A percentile compares a stretch with the other conserved stretches of the same genome.
These are phyloP conservation scores for Epichloe glyceriae DNA, from an alignment of 2,329 filamentous ascomycete genomes.

Conservation along the genomic window DNA sequence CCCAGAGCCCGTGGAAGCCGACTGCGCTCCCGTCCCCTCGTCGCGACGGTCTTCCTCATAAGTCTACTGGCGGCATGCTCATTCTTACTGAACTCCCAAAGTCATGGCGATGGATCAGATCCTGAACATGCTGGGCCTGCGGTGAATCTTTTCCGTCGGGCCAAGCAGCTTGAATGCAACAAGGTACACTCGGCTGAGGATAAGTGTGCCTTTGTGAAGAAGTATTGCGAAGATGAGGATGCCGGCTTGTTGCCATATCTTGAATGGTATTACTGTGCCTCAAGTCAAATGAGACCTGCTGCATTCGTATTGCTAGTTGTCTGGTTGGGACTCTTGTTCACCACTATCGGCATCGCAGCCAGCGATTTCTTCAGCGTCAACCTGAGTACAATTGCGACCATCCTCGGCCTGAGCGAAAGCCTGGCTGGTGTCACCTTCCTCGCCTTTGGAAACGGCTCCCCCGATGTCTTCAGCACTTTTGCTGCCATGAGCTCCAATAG, in stretches of 20 bases:
- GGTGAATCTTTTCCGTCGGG: constrained; percentile 13
- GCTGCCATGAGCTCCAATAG: constrained; percentile 95
- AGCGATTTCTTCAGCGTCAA: constrained; percentile 99
- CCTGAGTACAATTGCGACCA: constrained; percentile 77
- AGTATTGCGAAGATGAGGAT: constrained; percentile 78
- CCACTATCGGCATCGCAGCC: constrained; percentile 92
- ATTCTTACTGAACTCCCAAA: constrained; percentile 18
- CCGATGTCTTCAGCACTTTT: constrained; percentile 97
- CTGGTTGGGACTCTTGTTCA: constrained; percentile 86
- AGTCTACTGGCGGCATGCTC: constrained; percentile 32
- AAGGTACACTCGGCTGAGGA: constrained; percentile 65
- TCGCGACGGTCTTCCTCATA: constrained; percentile 32
- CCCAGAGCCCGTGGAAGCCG: constrained; percentile 19
- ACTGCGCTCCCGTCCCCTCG: constrained; percentile 35
- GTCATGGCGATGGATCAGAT: constrained; percentile 2
- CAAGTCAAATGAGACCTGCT: constrained; percentile 54
- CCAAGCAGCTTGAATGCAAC: constrained; percentile 48
- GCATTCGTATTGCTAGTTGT: constrained; percentile 67
- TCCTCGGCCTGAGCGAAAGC: constrained; percentile 89
- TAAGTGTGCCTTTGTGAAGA: constrained; percentile 74
- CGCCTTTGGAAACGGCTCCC: constrained; percentile 94
- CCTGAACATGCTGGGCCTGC: not conserved
- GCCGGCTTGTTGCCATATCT: constrained; percentile 84
- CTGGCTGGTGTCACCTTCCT: constrained; percentile 92
- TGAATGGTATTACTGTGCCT: constrained; percentile 75